A percentile compares a stretch with the other conserved stretches of the same genome.
Conservation (phyloP, 345 rosid genomes). For the Diplotaxis tenuifolia region DNA sequence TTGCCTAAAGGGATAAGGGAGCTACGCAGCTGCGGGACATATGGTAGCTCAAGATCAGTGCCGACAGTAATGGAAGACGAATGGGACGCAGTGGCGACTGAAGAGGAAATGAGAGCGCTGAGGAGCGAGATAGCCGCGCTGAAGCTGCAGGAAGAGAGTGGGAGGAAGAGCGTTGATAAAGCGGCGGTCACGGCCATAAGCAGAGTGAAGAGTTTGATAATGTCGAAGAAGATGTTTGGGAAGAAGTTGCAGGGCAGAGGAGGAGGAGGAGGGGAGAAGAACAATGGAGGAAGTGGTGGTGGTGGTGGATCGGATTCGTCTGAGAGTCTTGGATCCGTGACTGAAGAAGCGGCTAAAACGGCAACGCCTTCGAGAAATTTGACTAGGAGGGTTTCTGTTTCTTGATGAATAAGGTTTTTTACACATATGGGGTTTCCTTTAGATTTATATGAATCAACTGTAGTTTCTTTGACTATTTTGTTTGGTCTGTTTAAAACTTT, state of each 20-base stretch:
- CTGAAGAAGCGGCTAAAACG: conserved; percentile 48
- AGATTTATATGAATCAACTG: conserved; percentile 20
- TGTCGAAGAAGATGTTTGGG: conserved; percentile 62
- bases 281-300: conserved; percentile 49
- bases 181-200: conserved; percentile 41
- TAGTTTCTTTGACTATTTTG: conserved; percentile 11
- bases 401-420: conserved; percentile 38
- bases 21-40: conserved; percentile 48
- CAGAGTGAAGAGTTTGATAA: conserved; percentile 69
- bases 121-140: conserved; percentile 63
- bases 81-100: conserved; percentile 76
- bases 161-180: conserved; percentile 43
- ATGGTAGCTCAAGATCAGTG: conserved; percentile 69
- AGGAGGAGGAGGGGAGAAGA: conserved; percentile 31
- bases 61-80: conserved; percentile 70
- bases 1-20: conserved; percentile 54
- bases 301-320: conserved; percentile 83
- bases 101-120: conserved; percentile 69
- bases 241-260: conserved; percentile 34
- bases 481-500: not conserved
- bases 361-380: conserved; percentile 63
- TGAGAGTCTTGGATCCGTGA: conserved; percentile 61
- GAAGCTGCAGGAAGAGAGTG: conserved; percentile 46
- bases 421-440: conserved; percentile 5
- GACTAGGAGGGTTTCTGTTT: conserved; percentile 63